A percentile compares a stretch with the other conserved stretches of the same genome.
Conservation (phyloP, 2,329 filamentous ascomycete species). For the Hymenotorrendiella dingleyae region DNA sequence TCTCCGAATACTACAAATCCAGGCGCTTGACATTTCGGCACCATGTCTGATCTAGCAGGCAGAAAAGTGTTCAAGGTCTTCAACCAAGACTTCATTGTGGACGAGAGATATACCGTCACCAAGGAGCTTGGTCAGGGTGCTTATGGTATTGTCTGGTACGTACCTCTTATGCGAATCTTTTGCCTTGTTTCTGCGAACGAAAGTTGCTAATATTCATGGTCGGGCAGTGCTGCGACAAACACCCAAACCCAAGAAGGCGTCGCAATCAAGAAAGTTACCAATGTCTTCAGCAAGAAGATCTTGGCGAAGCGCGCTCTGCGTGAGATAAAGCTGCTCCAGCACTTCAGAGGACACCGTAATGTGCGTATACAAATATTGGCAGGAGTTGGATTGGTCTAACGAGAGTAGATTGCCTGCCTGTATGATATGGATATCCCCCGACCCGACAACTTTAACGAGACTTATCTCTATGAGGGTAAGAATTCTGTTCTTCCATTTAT, state of each 20-base stretch:
- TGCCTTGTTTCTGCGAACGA: constrained; percentile 16
- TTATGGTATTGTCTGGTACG: constrained; percentile 96
- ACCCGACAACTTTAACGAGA: constrained; percentile 98
- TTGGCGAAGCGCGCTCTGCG: constrained; percentile 94
- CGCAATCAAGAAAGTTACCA: constrained; percentile 99
- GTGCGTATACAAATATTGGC: constrained; percentile 42
- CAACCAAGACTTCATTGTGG: constrained; percentile 98
- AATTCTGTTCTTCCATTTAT: background rate
- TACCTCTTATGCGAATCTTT: constrained; percentile 14
- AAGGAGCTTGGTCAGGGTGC: constrained; percentile 98
- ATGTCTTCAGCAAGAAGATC: constrained; percentile 99
- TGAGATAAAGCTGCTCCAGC: constrained; percentile 97
- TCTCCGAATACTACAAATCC: too few species aligned
- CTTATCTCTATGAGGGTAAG: constrained; percentile 93
- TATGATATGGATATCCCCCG: constrained; percentile 99
- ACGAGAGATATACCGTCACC: constrained; percentile 96
- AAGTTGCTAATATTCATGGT: constrained; percentile 15
- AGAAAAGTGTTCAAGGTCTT: constrained; percentile 99
- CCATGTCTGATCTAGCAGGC: constrained; percentile 38
- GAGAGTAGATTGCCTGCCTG: constrained; percentile 82
- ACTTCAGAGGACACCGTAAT: constrained; percentile 88
- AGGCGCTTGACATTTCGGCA: too few species aligned
- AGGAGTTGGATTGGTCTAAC: constrained; percentile 31
- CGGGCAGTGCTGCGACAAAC: constrained; percentile 84
- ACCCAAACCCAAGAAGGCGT: constrained; percentile 86